These are phyloP conservation scores for Drechmeria coniospora DNA, from an alignment of 2,329 filamentous ascomycete genomes.

Conservation along the genomic window DNA sequence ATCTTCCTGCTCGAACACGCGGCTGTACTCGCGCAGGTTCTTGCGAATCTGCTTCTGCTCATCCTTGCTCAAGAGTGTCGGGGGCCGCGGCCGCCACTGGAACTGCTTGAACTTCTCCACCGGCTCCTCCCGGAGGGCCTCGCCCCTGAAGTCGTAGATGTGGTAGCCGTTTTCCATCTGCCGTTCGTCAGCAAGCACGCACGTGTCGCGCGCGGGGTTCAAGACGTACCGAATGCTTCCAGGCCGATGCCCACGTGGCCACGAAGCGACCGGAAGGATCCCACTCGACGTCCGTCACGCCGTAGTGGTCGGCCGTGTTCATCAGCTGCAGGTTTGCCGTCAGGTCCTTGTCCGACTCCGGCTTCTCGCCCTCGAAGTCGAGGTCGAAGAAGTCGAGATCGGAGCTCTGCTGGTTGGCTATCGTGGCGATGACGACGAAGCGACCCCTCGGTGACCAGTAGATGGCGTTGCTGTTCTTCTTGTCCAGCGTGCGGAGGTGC, in stretches of 20 bases:
- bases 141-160: constrained; percentile 90
- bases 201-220: background rate
- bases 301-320: constrained; percentile 89
- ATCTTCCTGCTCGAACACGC: constrained; percentile 90
- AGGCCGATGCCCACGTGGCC: constrained; percentile 80
- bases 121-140: constrained; percentile 74
- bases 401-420: constrained; percentile 82
- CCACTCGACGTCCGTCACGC: constrained; percentile 96
- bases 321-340: constrained; percentile 90
- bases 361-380: constrained; percentile 94
- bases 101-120: constrained; percentile 98
- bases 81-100: constrained; percentile 80
- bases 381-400: constrained; percentile 97
- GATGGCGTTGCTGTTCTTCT: constrained; percentile 99
- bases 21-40: constrained; percentile 93
- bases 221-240: constrained; percentile 79
- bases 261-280: constrained; percentile 92
- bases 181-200: constrained; percentile 4
- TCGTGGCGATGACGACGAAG: constrained; percentile 87
- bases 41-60: constrained; percentile 97
- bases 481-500: constrained; percentile 85
- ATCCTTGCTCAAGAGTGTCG: constrained; percentile 85
- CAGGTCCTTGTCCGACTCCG: constrained; percentile 82
- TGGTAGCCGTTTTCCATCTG: constrained; percentile 99
- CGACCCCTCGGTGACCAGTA: constrained; percentile 96